Percentiles rank a stretch among this genome's conserved stretches.
phyloP scores from a whole-genome alignment of 129 eudicot species.

The Deinandra increscens region DNA sequence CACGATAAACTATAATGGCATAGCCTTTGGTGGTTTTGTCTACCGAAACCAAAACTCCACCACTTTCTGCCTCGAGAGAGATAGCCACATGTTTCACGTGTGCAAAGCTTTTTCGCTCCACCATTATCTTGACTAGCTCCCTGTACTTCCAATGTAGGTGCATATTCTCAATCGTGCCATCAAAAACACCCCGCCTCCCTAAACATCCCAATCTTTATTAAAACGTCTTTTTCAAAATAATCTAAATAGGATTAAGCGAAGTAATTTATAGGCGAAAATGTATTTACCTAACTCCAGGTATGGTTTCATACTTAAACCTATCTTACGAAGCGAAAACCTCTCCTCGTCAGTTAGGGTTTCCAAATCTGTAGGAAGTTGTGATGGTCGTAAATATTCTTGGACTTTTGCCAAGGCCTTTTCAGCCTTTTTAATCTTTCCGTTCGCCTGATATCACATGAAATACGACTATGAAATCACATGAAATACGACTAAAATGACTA shows the following conservation, averaged over 20 bases:
- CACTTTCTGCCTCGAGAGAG: constrained; percentile 92
- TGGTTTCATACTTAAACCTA: constrained; percentile 95
- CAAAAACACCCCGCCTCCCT: constrained; percentile 90
- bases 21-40: constrained; percentile 81
- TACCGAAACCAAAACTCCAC: constrained; percentile 86
- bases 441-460: constrained; percentile 52
- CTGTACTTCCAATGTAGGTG: constrained; percentile 95
- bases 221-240: not conserved
- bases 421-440: constrained; percentile 61
- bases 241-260: not conserved
- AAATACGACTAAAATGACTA: constrained; percentile 6
- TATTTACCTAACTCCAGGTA: constrained; percentile 71
- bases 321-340: constrained; percentile 79
- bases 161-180: constrained; percentile 93
- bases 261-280: constrained; percentile 3
- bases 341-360: constrained; percentile 86
- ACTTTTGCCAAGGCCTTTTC: constrained; percentile 72
- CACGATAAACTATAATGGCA: constrained; percentile 81
- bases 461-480: constrained; percentile 25
- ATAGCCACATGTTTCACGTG: constrained; percentile 82
- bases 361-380: constrained; percentile 71
- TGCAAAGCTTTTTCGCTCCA: constrained; percentile 58
- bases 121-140: constrained; percentile 83
- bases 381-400: constrained; percentile 56
- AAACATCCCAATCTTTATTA: constrained; percentile 5